Percentiles rank a stretch among this genome's conserved stretches.
Evolutionary conservation across 345 rosid species (phyloP).

Genomic region (Cardiospermum halicacabum): DNA sequence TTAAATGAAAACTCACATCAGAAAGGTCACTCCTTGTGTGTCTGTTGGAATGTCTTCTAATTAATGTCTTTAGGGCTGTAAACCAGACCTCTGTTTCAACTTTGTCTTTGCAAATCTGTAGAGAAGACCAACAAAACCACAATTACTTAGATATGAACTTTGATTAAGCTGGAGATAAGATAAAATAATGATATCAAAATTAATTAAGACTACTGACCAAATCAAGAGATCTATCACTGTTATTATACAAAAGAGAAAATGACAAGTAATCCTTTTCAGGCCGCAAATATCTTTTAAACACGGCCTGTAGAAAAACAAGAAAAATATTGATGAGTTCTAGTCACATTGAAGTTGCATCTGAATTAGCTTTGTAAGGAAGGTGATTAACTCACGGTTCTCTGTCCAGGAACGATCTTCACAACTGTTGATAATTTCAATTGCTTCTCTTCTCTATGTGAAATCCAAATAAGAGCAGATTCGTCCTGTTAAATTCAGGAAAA

Average conservation of each 20-base stretch:
- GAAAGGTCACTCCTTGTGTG: conserved; percentile 59
- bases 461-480: conserved; percentile 78
- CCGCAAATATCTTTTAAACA: conserved; percentile 83
- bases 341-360: not conserved
- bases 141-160: conserved; percentile 15
- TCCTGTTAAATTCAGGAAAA: conserved; percentile 64
- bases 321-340: conserved; percentile 3
- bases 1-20: conserved; percentile 49
- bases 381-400: conserved; percentile 76
- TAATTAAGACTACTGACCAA: conserved; percentile 53
- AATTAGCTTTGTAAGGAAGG: conserved; percentile 7
- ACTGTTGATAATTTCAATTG: conserved; percentile 59
- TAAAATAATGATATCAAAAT: not conserved
- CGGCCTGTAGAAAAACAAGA: conserved; percentile 45
- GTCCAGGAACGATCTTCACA: conserved; percentile 74
- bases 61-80: conserved; percentile 67
- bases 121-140: conserved; percentile 14
- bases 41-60: conserved; percentile 42
- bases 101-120: conserved; percentile 95
- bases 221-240: conserved; percentile 91
- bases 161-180: not conserved
- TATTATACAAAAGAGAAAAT: conserved; percentile 84
- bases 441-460: conserved; percentile 74
- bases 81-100: conserved; percentile 93
- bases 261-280: conserved; percentile 95